These are phyloP conservation scores for Fraxinus greggii DNA, from an alignment of 305 asterid species.

Conservation along the genomic window DNA sequence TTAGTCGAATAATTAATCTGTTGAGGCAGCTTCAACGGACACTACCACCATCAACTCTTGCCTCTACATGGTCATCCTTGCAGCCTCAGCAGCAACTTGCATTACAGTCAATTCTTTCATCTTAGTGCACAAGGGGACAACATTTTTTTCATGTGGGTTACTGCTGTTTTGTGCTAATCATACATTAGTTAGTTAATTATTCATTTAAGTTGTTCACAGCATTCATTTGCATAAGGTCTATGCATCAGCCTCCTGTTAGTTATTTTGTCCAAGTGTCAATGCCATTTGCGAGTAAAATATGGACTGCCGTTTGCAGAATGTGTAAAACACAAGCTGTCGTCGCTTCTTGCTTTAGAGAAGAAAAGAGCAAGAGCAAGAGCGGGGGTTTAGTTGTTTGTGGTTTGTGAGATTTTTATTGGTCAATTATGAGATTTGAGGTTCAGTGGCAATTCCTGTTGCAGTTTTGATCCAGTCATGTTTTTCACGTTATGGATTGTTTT, in stretches of 20 bases:
- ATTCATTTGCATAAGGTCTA: constrained; percentile 38
- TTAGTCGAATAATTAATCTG: constrained; percentile 67
- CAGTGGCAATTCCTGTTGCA: constrained; percentile 37
- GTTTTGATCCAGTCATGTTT: constrained; percentile 43
- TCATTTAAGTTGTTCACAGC: constrained; percentile 27
- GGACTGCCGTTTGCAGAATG: constrained; percentile 29
- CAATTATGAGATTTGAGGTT: constrained; percentile 26
- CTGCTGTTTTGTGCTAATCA: constrained; percentile 21
- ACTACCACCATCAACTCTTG: constrained; percentile 67
- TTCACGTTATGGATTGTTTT: constrained; percentile 3
- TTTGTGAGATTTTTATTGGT: constrained; percentile 28
- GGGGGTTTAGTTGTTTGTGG: constrained; percentile 17
- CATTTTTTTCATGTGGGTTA: constrained; percentile 3
- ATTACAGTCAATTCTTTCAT: constrained; percentile 68
- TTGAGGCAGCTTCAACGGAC: constrained; percentile 86
- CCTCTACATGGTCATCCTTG: constrained; percentile 80
- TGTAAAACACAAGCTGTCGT: constrained; percentile 42
- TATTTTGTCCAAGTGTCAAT: constrained; percentile 36
- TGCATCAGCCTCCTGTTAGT: constrained; percentile 37
- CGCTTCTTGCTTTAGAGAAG: constrained; percentile 17
- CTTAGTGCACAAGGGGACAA: constrained; percentile 27
- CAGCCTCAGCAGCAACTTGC: constrained; percentile 90
- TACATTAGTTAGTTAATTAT: constrained; percentile 32
- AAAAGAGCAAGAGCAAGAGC: constrained; percentile 8
- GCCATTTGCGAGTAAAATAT: constrained; percentile 26